A percentile compares a stretch with the other conserved stretches of the same genome.
These are phyloP conservation scores for Penstemon newberryi DNA, from an alignment of 257 asterid species.

Conservation along the genomic window DNA sequence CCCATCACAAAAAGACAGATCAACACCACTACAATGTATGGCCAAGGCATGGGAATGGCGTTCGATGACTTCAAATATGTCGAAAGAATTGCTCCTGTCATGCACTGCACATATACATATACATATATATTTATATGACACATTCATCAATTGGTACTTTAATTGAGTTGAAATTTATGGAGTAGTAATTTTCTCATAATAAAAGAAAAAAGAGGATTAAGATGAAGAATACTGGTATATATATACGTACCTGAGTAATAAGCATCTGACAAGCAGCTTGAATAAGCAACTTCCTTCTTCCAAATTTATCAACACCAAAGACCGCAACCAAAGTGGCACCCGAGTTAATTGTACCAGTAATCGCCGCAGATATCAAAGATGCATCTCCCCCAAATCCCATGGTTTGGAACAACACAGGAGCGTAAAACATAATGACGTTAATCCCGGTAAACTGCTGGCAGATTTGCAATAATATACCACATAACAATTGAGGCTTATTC, in stretches of 20 bases:
- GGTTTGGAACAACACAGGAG: constrained; percentile 44
- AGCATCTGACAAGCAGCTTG: constrained; percentile 45
- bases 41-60: not conserved
- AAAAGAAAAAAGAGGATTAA: not conserved
- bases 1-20: constrained; percentile 38
- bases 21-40: constrained; percentile 21
- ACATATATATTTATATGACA: not conserved
- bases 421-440: constrained; percentile 43
- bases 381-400: constrained; percentile 42
- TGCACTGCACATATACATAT: not conserved
- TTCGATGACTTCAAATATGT: constrained; percentile 26
- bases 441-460: constrained; percentile 53
- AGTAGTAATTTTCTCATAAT: not conserved
- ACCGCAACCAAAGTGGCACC: constrained; percentile 35
- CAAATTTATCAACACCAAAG: constrained; percentile 33
- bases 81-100: constrained; percentile 24
- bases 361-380: constrained; percentile 39
- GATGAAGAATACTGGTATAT: not conserved
- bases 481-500: constrained; percentile 27
- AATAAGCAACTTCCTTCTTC: constrained; percentile 37
- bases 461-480: constrained; percentile 32
- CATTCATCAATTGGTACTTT: not conserved
- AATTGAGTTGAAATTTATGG: not conserved
- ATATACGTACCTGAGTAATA: constrained; percentile 34
- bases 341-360: constrained; percentile 38